Base-by-base conservation (phyloP, 192 early-diverging fungal species). In the Backusella australiensis region DNA sequence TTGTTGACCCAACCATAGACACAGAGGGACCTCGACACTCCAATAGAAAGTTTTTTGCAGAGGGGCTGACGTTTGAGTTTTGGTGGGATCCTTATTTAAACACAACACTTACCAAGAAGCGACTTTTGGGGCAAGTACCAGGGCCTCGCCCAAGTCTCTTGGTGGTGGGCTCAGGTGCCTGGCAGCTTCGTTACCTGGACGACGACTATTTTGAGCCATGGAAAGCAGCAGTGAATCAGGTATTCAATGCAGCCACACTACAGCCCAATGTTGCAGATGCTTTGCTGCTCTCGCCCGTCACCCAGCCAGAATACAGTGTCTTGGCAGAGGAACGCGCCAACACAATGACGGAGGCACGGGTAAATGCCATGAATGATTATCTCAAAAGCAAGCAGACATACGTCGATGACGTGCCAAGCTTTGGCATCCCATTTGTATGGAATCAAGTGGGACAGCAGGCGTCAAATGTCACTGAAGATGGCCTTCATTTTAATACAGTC, bases 81-180 rank as follows among this genome's bases (percentile, higher is more conserved):
- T 83, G 86, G 69, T 95, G 94, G 94, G 94, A 95, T 72, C 94
- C 92, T 15, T 91, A 86, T 53, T 80, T 91, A 65, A 93, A 89
- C 71, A 69, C 80, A 0, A 81, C 87, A 0, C 72, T 72, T 3
- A 87, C 87, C 14, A 2, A 72, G n/a, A 67, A 81, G 7, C 69
- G 68, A 44, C 39, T 70, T 39, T 77, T 69, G 14, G 65, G 66
- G 15, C 35, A 74, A 53, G 29, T 44, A 0, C 17, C 68, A 14
- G 29, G 29, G 12, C 29, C 29, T 17, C n/a, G 67, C 26, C 85
- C 87, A 4, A 74, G 78, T 44, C 68, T 90, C 15, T 53, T 89
- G 32, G 77, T 91, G 9, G 41, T 87, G 9, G 89, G 89, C 21
- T 79, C 82, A 19, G 94, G 94, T 1, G 38, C 84, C 1, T 95